Base-by-base conservation (phyloP, 2,329 filamentous ascomycete species). In the Colletotrichum plurivorum region DNA sequence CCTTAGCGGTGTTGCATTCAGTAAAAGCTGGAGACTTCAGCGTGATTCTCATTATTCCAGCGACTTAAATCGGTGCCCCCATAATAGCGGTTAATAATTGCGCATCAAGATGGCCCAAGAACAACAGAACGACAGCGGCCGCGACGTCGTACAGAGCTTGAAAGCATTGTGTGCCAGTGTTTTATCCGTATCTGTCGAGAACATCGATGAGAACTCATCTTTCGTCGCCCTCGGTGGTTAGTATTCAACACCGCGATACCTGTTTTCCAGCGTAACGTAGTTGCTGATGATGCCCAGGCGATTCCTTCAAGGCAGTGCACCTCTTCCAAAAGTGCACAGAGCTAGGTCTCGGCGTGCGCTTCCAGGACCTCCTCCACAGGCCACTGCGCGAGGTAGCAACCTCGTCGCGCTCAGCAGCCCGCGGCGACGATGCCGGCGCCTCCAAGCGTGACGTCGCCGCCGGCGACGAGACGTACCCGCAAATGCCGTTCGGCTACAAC, bases 301-400 rank as follows among this genome's bases (percentile, higher is more conserved):
- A 68, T 25, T 68, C 65, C 2, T 68, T 68, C 61, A 68, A 58
- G 18, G 65, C 59, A 1, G 53, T 68, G 12, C 55, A 53, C 7
- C 39, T 68, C 5, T 63, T 63, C 8, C 65, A 58, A n/a, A 54
- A 64, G 31, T 68, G 65, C 16, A 62, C 64, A n/a, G 64, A 67
- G 18, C n/a, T 48, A 27, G 65, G 65, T 5, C 25, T 63, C 5
- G 53, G 22, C 1, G 46, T 68, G 4, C 65, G 65, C 15, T 64
- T 64, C 25, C 65, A 68, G 22, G 65, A 68, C 18, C 18, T 68
- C 16, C 65, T 68, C 2, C 53, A 64, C 53, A 58, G 22, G 20
- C 18, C 65, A 1, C 15, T 68, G 20, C n/a, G 4, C 10, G 65
- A 68, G 13, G 20, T 68, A 1, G 53, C 53, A 5, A 20, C 10